phyloP scores from a whole-genome alignment of 176 grass and related monocot species.

The Triticum urartu region DNA sequence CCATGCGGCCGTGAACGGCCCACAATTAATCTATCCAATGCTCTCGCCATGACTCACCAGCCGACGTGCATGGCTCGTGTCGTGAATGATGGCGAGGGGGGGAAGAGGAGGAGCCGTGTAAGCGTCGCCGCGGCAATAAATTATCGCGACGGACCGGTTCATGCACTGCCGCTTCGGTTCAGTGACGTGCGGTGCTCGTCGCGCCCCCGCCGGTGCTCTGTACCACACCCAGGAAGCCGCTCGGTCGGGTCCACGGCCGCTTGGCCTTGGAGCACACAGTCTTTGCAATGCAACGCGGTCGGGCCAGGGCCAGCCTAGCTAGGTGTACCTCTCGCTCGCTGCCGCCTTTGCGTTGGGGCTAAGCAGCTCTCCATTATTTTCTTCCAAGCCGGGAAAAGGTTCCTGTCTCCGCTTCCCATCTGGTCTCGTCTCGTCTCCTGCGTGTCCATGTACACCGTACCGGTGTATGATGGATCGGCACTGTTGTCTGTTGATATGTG shows the following conservation, averaged over 20 bases:
- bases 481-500: neutral
- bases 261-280: neutral
- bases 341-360: slow-evolving; percentile 17
- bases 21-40: too few relatives aligned
- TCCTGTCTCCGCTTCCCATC: neutral
- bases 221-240: neutral
- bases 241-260: neutral
- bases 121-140: slow-evolving; percentile 11
- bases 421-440: neutral
- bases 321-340: neutral
- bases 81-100: neutral
- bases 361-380: slow-evolving; percentile 3
- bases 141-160: neutral
- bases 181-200: slow-evolving; percentile 11
- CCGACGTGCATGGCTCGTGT: slow-evolving; percentile 8
- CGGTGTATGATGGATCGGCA: neutral
- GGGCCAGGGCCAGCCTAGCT: neutral
- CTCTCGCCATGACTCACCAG: neutral
- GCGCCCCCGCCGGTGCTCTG: neutral
- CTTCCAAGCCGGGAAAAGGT: neutral
- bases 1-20: neutral
- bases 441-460: neutral
- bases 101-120: neutral
- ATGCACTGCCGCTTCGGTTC: neutral
- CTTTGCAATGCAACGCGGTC: neutral